A percentile compares a stretch with the other conserved stretches of the same genome.
phyloP scores from a whole-genome alignment of 768 basidiomycete species.

The Myochromella boudieri region DNA sequence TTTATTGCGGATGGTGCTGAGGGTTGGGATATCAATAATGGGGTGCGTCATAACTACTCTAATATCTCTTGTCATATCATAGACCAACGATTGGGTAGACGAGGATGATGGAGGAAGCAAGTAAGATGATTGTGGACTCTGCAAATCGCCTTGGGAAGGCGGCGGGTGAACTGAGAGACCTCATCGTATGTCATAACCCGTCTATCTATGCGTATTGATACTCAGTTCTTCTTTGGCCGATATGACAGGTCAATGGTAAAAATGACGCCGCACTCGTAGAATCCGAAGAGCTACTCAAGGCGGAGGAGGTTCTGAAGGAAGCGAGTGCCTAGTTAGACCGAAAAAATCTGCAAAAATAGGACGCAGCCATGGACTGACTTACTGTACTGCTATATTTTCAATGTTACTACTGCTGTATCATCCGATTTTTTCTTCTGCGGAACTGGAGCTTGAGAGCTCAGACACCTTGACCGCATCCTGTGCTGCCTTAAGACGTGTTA shows the following conservation, averaged over 20 bases:
- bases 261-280: conserved; percentile 38
- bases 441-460: too few species aligned
- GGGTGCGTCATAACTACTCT: conserved; percentile 42
- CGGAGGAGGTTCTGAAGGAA: conserved; percentile 57
- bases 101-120: conserved; percentile 71
- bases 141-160: conserved; percentile 59
- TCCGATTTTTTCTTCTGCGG: conserved; percentile 22
- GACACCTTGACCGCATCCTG: conserved; percentile 27
- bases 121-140: conserved; percentile 78
- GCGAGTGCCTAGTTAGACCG: conserved; percentile 40
- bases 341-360: too few species aligned
- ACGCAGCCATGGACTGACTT: too few species aligned
- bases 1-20: conserved; percentile 60
- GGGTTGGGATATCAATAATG: conserved; percentile 77
- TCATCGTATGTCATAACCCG: conserved; percentile 57
- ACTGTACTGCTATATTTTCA: too few species aligned
- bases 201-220: conserved; percentile 6
- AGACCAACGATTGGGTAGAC: conserved; percentile 36
- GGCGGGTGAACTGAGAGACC: conserved; percentile 58
- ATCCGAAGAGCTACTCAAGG: conserved; percentile 49
- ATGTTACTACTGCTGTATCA: too few species aligned
- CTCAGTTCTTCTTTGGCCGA: conserved; percentile 19
- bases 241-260: conserved; percentile 48
- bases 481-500: conserved; percentile 58
- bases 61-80: not conserved